These are phyloP conservation scores for Coemansia reversa DNA, from an alignment of 192 early-diverging fungal species.

Conservation along the genomic window DNA sequence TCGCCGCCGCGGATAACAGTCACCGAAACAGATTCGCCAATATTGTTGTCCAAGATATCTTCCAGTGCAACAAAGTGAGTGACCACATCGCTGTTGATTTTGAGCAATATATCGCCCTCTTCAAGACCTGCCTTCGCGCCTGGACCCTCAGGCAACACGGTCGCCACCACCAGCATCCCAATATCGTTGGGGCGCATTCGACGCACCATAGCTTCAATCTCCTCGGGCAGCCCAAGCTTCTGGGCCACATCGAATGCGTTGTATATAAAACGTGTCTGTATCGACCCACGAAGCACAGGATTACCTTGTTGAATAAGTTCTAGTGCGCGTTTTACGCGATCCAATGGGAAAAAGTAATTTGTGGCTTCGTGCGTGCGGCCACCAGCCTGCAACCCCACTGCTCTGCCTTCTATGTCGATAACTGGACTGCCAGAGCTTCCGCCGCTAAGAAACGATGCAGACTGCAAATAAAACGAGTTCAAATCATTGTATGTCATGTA, in stretches of 20 bases:
- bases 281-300: slow-evolving; percentile 68
- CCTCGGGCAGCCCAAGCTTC: slow-evolving; percentile 66
- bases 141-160: slow-evolving; percentile 69
- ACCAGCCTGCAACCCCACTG: slow-evolving; percentile 73
- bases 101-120: slow-evolving; percentile 72
- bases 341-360: slow-evolving; percentile 74
- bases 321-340: slow-evolving; percentile 69
- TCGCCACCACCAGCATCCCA: slow-evolving; percentile 68
- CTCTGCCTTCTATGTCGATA: slow-evolving; percentile 72
- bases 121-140: slow-evolving; percentile 58
- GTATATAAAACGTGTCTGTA: slow-evolving; percentile 73
- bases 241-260: slow-evolving; percentile 70
- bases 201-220: slow-evolving; percentile 65
- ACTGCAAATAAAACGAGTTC: slow-evolving; percentile 82
- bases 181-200: slow-evolving; percentile 61
- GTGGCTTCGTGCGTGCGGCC: slow-evolving; percentile 68
- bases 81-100: slow-evolving; percentile 62
- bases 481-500: slow-evolving; percentile 72
- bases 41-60: slow-evolving; percentile 61
- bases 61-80: slow-evolving; percentile 73
- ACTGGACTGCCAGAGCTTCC: slow-evolving; percentile 79
- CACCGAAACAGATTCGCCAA: slow-evolving; percentile 55
- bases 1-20: slow-evolving; percentile 62
- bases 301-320: slow-evolving; percentile 57
- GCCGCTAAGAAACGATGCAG: slow-evolving; percentile 70